Evolutionary conservation across 164 flowering plant species (phyloP).

Genomic region (Sedum album): DNA sequence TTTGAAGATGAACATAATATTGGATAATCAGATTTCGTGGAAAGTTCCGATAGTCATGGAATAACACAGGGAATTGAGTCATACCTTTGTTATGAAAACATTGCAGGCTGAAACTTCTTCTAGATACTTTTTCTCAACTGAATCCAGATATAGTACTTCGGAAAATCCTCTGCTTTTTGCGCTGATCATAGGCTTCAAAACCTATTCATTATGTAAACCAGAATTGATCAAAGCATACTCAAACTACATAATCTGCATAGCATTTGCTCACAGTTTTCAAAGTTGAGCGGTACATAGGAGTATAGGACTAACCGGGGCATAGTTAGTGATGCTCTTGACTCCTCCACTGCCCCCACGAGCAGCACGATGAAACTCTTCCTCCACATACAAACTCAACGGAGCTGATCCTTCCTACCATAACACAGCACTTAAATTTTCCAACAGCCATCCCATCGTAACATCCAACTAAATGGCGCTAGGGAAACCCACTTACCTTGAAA

Average conservation of each 20-base stretch:
- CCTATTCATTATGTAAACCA: slow-evolving; percentile 21
- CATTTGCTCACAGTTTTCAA: background rate
- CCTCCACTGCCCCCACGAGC: slow-evolving; percentile 81
- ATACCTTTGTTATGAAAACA: slow-evolving; percentile 66
- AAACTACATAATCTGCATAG: background rate
- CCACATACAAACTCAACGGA: slow-evolving; percentile 60
- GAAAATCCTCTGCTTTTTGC: slow-evolving; percentile 60
- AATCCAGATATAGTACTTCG: slow-evolving; percentile 61
- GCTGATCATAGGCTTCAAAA: slow-evolving; percentile 32
- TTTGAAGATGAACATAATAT: background rate
- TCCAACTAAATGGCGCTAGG: too few species aligned
- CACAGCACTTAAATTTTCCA: background rate
- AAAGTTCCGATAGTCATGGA: background rate
- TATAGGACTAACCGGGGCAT: slow-evolving; percentile 58
- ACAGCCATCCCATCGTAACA: background rate
- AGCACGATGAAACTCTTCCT: slow-evolving; percentile 64
- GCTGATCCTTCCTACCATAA: slow-evolving; percentile 55
- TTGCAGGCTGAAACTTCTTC: slow-evolving; percentile 72
- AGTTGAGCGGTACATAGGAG: background rate
- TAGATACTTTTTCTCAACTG: slow-evolving; percentile 36
- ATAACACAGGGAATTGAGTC: background rate
- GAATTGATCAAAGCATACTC: background rate
- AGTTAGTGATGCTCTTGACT: slow-evolving; percentile 62
- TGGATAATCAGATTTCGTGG: too few species aligned
- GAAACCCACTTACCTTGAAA: slow-evolving; percentile 51